Evolutionary conservation across 208 protist genomes (phyloP).

Genomic region (Trypanosomatidae sp.): DNA sequence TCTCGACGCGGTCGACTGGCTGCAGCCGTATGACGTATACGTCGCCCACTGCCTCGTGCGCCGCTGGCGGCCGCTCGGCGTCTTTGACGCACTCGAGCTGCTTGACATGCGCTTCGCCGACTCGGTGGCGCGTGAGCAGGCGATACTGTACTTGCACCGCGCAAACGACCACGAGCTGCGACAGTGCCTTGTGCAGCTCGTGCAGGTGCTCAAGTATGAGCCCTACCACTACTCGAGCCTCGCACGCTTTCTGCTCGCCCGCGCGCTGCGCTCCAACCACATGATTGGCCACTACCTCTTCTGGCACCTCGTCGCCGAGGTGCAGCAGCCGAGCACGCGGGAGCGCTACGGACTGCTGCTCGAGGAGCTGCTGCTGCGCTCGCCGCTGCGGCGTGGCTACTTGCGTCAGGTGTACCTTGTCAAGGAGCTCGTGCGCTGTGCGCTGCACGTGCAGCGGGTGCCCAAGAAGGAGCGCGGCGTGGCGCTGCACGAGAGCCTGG

Average conservation of each 20-base stretch:
- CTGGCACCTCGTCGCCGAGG: slow-evolving; percentile 83
- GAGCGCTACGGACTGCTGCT: slow-evolving; percentile 76
- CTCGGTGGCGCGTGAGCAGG: slow-evolving; percentile 48
- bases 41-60: slow-evolving; percentile 31
- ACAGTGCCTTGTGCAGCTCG: slow-evolving; percentile 70
- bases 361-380: slow-evolving; percentile 62
- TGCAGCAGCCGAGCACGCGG: slow-evolving; percentile 41
- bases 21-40: slow-evolving; percentile 45
- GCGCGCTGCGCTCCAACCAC: slow-evolving; percentile 53
- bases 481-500: slow-evolving; percentile 24
- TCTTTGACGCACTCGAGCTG: slow-evolving; percentile 69
- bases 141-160: slow-evolving; percentile 31
- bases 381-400: slow-evolving; percentile 30
- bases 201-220: slow-evolving; percentile 82
- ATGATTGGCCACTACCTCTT: slow-evolving; percentile 75
- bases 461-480: slow-evolving; percentile 36
- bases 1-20: slow-evolving; percentile 52
- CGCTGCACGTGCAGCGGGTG: slow-evolving; percentile 29
- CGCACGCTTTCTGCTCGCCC: slow-evolving; percentile 46
- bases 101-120: slow-evolving; percentile 64
- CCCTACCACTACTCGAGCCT: slow-evolving; percentile 69
- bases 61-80: slow-evolving; percentile 25
- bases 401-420: slow-evolving; percentile 46
- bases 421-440: slow-evolving; percentile 34
- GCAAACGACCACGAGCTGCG: slow-evolving; percentile 64